These are phyloP conservation scores for Pseudofabraea citricarpa DNA, from an alignment of 2,329 filamentous ascomycete genomes.

Conservation along the genomic window DNA sequence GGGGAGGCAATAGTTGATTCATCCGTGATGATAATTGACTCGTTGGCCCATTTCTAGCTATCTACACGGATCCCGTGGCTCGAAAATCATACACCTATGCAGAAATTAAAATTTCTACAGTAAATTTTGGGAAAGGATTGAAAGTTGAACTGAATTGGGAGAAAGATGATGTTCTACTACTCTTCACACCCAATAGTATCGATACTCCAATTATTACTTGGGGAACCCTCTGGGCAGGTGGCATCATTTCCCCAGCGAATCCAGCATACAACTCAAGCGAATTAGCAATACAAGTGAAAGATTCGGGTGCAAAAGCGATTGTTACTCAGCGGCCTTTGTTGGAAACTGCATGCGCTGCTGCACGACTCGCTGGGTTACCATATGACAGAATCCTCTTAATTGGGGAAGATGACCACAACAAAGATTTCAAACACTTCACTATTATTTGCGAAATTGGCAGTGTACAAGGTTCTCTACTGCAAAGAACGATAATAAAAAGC, in stretches of 20 bases:
- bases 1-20: constrained; percentile 39
- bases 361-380: no score
- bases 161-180: constrained; percentile 72
- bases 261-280: constrained; percentile 80
- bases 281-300: constrained; percentile 75
- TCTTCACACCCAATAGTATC: constrained; percentile 80
- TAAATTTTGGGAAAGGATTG: constrained; percentile 72
- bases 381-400: no score
- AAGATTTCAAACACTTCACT: constrained; percentile 63
- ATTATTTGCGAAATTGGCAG: no score
- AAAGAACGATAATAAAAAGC: constrained; percentile 41
- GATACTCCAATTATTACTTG: constrained; percentile 73
- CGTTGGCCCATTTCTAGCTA: constrained; percentile 1
- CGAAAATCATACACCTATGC: constrained; percentile 61
- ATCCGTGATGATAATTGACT: constrained; percentile 4
- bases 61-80: constrained; percentile 46
- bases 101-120: constrained; percentile 58
- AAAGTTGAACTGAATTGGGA: constrained; percentile 68
- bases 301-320: constrained; percentile 68
- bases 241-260: constrained; percentile 75
- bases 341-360: no score
- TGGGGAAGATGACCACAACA: constrained; percentile 51
- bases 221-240: constrained; percentile 77
- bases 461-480: no score
- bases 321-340: constrained; percentile 67